Conservation (phyloP, 176 grass and related monocot genomes). For the Rhipidocladum racemiflorum region DNA sequence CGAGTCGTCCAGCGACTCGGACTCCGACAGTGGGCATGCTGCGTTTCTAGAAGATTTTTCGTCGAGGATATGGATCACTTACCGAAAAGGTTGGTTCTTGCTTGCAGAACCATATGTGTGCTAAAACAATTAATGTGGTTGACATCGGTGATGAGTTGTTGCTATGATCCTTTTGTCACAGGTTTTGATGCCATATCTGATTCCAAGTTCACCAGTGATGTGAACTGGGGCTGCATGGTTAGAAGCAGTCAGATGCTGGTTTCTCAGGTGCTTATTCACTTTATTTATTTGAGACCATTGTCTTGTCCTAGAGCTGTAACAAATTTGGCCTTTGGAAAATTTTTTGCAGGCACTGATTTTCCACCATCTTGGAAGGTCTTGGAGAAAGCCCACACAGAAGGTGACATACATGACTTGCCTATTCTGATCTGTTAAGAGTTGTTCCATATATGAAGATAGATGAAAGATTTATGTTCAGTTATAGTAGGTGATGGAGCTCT, state of each 20-base stretch:
- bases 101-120: not conserved
- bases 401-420: conserved; percentile 38
- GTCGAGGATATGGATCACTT: conserved; percentile 97
- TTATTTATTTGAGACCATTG: not conserved
- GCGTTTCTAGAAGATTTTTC: conserved; percentile 71
- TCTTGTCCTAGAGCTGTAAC: not conserved
- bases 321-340: conserved; percentile 15
- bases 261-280: conserved; percentile 48
- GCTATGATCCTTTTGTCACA: conserved; percentile 8
- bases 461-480: not conserved
- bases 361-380: conserved; percentile 91
- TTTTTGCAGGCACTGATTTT: conserved; percentile 70
- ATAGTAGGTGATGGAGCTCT: conserved; percentile 44
- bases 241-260: conserved; percentile 99
- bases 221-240: conserved; percentile 97
- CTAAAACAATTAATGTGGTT: not conserved
- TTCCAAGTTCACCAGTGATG: conserved; percentile 75
- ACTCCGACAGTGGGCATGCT: conserved; percentile 33
- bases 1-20: conserved; percentile 38
- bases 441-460: not conserved
- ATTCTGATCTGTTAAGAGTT: not conserved
- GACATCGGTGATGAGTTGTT: not conserved
- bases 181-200: conserved; percentile 73
- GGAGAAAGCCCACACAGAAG: conserved; percentile 79
- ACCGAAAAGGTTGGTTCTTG: conserved; percentile 68